A percentile compares a stretch with the other conserved stretches of the same genome.
Evolutionary conservation across 2,329 filamentous ascomycete species (phyloP).

Genomic region (Penicillium sp.): DNA sequence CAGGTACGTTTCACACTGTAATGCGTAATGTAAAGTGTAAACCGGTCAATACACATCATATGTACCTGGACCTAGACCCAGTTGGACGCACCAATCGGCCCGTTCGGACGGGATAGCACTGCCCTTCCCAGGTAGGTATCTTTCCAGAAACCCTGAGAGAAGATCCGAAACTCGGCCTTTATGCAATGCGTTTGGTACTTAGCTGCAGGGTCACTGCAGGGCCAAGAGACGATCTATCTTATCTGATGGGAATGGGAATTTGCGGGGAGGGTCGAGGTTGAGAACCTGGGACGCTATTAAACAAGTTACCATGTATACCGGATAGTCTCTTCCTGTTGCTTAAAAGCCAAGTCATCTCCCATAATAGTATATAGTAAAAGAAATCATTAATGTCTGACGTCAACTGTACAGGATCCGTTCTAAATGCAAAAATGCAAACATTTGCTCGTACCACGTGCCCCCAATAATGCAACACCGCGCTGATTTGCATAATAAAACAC

Average conservation of each 20-base stretch:
- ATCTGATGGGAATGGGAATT: constrained; percentile 1
- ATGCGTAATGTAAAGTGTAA: constrained; percentile 5
- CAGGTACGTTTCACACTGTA: constrained; percentile 2
- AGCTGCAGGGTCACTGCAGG: neutral
- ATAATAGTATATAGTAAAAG: constrained; percentile 1
- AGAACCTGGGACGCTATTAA: neutral
- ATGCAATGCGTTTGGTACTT: neutral
- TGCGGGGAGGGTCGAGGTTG: neutral
- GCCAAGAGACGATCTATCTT: neutral
- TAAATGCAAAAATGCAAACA: constrained; percentile 17
- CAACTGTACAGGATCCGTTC: constrained; percentile 20
- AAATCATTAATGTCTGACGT: constrained; percentile 19
- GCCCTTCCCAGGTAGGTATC: neutral
- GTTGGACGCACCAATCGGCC: neutral
- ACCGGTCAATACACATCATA: neutral
- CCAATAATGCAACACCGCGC: constrained; percentile 6
- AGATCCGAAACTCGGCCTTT: neutral
- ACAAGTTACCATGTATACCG: neutral
- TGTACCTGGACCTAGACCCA: neutral
- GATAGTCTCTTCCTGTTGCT: neutral
- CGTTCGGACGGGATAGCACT: neutral
- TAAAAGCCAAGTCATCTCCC: neutral
- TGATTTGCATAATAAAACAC: constrained; percentile 8
- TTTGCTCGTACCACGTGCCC: constrained; percentile 9
- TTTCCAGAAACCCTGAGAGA: neutral